Percentiles rank a stretch among this genome's conserved stretches.
phyloP scores from a whole-genome alignment of 2,329 filamentous ascomycete species.

The Hymenoscyphus fructigenus region DNA sequence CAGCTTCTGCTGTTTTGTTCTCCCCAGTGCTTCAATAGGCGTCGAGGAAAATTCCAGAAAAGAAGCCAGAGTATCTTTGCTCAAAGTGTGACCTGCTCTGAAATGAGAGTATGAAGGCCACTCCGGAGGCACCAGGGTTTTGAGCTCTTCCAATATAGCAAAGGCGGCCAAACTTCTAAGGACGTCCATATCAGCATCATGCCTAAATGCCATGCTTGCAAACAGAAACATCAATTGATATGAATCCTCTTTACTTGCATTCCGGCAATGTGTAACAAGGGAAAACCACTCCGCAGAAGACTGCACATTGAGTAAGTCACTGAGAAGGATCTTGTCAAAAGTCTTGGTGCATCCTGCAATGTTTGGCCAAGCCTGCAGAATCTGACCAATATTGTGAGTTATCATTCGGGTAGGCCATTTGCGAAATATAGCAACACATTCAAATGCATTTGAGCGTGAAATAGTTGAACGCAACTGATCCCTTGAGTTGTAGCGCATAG shows the following conservation, averaged over 20 bases:
- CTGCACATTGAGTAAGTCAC: constrained; percentile 41
- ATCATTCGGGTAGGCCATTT: constrained; percentile 28
- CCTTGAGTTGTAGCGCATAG: constrained; percentile 18
- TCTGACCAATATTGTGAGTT: constrained; percentile 28
- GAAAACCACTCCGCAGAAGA: constrained; percentile 42
- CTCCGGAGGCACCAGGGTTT: constrained; percentile 38
- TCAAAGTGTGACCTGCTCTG: too few species aligned
- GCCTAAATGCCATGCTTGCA: constrained; percentile 44
- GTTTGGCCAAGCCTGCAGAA: constrained; percentile 36
- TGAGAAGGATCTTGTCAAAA: constrained; percentile 38
- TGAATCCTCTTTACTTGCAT: constrained; percentile 27
- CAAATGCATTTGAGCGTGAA: constrained; percentile 22
- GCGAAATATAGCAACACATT: constrained; percentile 31
- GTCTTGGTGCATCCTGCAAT: constrained; percentile 41
- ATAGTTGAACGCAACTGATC: constrained; percentile 14
- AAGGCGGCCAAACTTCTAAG: constrained; percentile 48
- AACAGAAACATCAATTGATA: constrained; percentile 48
- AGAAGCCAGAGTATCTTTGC: too few species aligned
- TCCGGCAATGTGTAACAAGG: constrained; percentile 42
- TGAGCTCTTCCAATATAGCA: constrained; percentile 42
- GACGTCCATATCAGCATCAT: constrained; percentile 40
- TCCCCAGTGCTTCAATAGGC: too few species aligned
- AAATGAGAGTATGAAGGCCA: constrained; percentile 35
- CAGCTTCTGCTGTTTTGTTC: constrained; percentile 19
- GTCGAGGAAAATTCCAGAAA: too few species aligned